Percentiles rank a stretch among this genome's conserved stretches.
Conservation (phyloP, 2,329 filamentous ascomycete species). For the Aspergillus phoenicis region DNA sequence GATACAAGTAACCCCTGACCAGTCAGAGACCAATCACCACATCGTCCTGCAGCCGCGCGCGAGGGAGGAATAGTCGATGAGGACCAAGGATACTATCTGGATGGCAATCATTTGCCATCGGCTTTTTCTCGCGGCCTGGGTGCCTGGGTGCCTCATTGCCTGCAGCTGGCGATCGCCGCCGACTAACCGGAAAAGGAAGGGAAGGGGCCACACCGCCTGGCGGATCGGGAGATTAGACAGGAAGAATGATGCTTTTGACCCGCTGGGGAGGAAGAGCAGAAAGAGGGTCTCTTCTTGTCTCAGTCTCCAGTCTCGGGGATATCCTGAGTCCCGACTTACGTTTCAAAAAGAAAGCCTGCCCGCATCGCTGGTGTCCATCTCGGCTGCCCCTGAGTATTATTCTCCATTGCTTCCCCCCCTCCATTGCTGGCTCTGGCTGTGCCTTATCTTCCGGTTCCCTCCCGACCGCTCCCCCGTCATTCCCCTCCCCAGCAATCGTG, state of each 20-base stretch:
- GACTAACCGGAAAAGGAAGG: not conserved
- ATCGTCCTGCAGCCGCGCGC: not conserved
- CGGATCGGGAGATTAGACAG: not conserved
- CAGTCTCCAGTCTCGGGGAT: conserved; percentile 1
- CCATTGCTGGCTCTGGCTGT: not conserved
- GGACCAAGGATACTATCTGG: no score
- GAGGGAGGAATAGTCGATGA: no score
- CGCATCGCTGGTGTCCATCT: not conserved
- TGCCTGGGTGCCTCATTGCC: no score
- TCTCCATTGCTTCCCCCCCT: not conserved
- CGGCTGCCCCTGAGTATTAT: conserved; percentile 8
- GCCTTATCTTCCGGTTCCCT: not conserved
- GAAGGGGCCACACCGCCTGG: not conserved
- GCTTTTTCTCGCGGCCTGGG: not conserved
- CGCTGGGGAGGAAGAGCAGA: not conserved
- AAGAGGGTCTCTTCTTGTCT: not conserved
- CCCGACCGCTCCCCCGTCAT: conserved; percentile 9
- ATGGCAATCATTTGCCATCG: not conserved
- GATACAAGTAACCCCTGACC: no score
- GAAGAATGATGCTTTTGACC: not conserved
- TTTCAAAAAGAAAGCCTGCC: conserved; percentile 26
- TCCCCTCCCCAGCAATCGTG: conserved; percentile 10
- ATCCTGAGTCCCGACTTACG: conserved; percentile 19
- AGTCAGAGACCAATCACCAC: not conserved
- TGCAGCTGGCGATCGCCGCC: not conserved